These are phyloP conservation scores for Escovopsis sp. DNA, from an alignment of 2,329 filamentous ascomycete genomes.

Conservation along the genomic window DNA sequence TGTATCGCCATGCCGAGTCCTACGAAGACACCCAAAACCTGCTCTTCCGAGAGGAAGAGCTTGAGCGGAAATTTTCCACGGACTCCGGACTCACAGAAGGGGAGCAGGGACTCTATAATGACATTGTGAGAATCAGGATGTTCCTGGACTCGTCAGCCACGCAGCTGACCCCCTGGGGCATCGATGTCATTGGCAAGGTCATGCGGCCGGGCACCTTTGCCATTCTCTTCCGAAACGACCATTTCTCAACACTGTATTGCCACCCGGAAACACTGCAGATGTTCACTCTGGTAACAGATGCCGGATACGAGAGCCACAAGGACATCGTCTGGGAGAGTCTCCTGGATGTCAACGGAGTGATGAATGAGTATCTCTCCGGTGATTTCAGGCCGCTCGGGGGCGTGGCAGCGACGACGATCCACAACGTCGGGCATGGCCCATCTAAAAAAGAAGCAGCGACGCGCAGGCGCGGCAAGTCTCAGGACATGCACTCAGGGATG, in stretches of 20 bases:
- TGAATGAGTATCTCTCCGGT: slow-evolving; percentile 72
- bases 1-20: slow-evolving; percentile 61
- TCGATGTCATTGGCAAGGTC: slow-evolving; percentile 56
- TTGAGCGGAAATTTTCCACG: slow-evolving; percentile 57
- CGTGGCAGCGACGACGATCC: slow-evolving; percentile 10
- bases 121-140: slow-evolving; percentile 69
- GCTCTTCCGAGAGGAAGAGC: slow-evolving; percentile 75
- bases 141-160: slow-evolving; percentile 73
- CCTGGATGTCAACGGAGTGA: slow-evolving; percentile 72
- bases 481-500: slow-evolving; percentile 11
- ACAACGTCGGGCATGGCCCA: slow-evolving; percentile 8
- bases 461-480: slow-evolving; percentile 15
- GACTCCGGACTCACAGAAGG: slow-evolving; percentile 44
- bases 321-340: slow-evolving; percentile 96
- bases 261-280: slow-evolving; percentile 65
- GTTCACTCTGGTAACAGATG: slow-evolving; percentile 79
- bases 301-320: slow-evolving; percentile 73
- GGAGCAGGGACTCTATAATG: slow-evolving; percentile 69
- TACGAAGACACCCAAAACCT: slow-evolving; percentile 89
- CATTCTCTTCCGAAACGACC: slow-evolving; percentile 92
- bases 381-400: slow-evolving; percentile 77
- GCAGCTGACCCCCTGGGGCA: slow-evolving; percentile 70
- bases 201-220: slow-evolving; percentile 67
- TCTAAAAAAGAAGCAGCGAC: slow-evolving; percentile 31
- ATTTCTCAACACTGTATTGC: slow-evolving; percentile 88